These are phyloP conservation scores for Groenewaldozyma sp. DNA, from an alignment of 1,139 yeast species.

Conservation along the genomic window DNA sequence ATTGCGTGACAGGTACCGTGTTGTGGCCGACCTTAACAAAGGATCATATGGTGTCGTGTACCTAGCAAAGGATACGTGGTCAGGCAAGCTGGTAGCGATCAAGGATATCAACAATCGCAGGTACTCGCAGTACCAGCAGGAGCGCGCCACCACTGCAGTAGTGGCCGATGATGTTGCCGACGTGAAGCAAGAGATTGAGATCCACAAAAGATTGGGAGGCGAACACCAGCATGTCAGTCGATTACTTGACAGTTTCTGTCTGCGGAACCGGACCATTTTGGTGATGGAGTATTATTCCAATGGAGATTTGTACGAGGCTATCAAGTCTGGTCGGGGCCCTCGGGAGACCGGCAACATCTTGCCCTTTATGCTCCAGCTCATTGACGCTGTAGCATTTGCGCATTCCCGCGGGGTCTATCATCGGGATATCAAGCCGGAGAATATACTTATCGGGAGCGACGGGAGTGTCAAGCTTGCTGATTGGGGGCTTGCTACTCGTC, in stretches of 20 bases:
- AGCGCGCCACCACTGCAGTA: neutral
- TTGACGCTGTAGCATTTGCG: constrained; percentile 70
- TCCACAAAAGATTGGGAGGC: constrained; percentile 57
- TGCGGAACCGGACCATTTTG: constrained; percentile 42
- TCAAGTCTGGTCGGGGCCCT: constrained; percentile 74
- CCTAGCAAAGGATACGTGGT: constrained; percentile 61
- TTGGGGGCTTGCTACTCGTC: constrained; percentile 84
- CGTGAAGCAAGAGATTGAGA: constrained; percentile 69
- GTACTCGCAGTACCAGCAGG: neutral
- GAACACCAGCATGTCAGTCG: constrained; percentile 45
- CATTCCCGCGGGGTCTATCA: constrained; percentile 69
- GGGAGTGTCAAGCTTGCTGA: constrained; percentile 77
- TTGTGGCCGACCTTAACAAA: constrained; percentile 72
- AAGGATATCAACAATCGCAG: constrained; percentile 50
- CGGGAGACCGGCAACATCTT: constrained; percentile 46
- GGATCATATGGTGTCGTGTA: constrained; percentile 93
- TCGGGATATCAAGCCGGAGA: constrained; percentile 86
- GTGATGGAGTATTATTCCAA: constrained; percentile 81
- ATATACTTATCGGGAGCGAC: constrained; percentile 58
- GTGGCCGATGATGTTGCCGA: constrained; percentile 32
- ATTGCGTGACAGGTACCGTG: constrained; percentile 47
- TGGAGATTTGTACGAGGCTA: constrained; percentile 92
- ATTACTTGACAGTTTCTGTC: constrained; percentile 67
- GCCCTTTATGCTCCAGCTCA: constrained; percentile 65
- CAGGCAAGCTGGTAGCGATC: constrained; percentile 62